Base-by-base conservation (phyloP, 768 basidiomycete genomes). In the Podaxis mareebaensis region DNA sequence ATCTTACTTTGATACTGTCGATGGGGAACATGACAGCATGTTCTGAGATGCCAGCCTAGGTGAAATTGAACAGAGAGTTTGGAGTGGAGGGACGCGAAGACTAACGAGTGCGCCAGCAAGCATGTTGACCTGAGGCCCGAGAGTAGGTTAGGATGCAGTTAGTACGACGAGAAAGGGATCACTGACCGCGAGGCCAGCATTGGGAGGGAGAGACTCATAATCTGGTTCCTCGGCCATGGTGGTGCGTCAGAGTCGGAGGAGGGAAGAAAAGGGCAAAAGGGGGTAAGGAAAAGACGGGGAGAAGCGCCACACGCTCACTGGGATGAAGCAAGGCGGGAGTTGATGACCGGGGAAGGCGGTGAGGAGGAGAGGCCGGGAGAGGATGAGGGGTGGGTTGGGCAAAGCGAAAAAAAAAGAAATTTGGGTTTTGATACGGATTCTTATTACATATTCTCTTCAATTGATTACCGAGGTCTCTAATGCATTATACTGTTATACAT, bases 1-100 rank as follows among this genome's bases (percentile, higher is more conserved):
- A 11, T 77, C 89, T 64, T 63, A 93, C 97, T 84, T 99, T 99
- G 74, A 99, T 98, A 71, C 94, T 96, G 79, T 99, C 97, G 66
- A 99, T 80, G 4, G 97, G 97, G 74, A 93, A 99, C 91, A 99
- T 99, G 73, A 97, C 95, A 33, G 95, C 92, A 78, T 99, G 97
- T 75, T 99, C 97, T 59, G 96, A 95, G 69, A 99, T 99, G 65
- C 97, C 97, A 69, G 97, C 97, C 95, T 96, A 73, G 58, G 61
- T 64, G 36, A 64, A 46, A 48, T 54, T 66, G 33, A 59, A 61
- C 15, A 58, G 49, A 49, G n/a, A 58, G 51, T 33, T 20, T 62
- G 39, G 20, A 44, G 24, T 17, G 38, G 42, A 55, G 53, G 54
- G 40, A 11, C 55, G 57, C 28, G 66, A 60, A 53, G 67, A 61